Evolutionary conservation across 805 yeast genomes (phyloP).

Genomic region (Candida pini): DNA sequence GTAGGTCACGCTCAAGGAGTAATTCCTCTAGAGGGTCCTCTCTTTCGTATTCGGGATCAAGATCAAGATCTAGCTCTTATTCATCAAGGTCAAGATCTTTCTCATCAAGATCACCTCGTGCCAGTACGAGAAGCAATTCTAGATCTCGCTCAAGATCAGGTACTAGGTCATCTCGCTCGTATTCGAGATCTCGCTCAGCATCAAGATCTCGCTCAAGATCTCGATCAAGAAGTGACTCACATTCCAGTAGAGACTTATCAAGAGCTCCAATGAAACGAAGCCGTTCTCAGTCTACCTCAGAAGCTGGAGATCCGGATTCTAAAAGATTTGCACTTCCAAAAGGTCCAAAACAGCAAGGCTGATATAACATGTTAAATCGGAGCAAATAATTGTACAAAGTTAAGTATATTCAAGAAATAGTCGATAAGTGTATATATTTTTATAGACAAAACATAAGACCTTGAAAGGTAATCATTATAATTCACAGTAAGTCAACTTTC

Average conservation of each 20-base stretch:
- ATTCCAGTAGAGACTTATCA: constrained; percentile 1
- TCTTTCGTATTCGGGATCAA: constrained; percentile 3
- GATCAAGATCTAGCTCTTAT: constrained; percentile 4
- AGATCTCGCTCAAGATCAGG: constrained; percentile 7
- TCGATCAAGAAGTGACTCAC: constrained; percentile 3
- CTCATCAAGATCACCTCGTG: constrained; percentile 10
- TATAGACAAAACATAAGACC: no score
- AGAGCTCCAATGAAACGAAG: no score
- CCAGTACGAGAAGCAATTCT: constrained; percentile 9
- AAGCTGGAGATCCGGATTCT: no score
- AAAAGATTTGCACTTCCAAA: no score
- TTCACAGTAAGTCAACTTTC: constrained; percentile 1
- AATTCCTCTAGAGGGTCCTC: background rate
- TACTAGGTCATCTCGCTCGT: constrained; percentile 16
- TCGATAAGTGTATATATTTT: no score
- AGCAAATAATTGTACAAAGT: no score
- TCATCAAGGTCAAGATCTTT: background rate
- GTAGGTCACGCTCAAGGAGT: constrained; percentile 1
- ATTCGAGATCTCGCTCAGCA: constrained; percentile 13
- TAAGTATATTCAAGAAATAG: no score
- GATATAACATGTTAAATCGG: no score
- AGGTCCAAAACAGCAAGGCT: no score
- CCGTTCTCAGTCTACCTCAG: no score
- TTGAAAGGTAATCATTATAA: no score
- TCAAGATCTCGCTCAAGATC: constrained; percentile 8